Evolutionary conservation across 176 grass and related monocot genomes (phyloP), one percentile per base, ranked within the genome.

Genomic region (Otatea glauca): DNA sequence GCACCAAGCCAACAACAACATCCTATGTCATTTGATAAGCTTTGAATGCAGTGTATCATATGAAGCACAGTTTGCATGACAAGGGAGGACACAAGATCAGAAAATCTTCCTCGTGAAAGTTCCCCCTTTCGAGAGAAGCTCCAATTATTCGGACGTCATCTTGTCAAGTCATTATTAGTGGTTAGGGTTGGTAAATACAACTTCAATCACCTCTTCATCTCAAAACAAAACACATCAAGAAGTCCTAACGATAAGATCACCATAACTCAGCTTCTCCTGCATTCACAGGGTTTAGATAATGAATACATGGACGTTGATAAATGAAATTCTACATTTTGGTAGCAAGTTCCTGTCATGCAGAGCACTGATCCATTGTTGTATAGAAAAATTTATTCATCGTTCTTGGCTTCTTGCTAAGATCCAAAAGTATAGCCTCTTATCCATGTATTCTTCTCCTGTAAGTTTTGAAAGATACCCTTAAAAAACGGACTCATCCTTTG

Each of bases 261-360:
- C 12, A 15, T 61, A 61, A n/a, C 61, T 43, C 17, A 58, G 6
- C 17, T 72, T 72, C n/a, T 61, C 68, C 18, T 69, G 68, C 47
- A 37, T 25, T 56, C 58, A 44, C 8, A 78, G 64, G 7, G 61
- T 43, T 39, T 75, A 44, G 49, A 47, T 48, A 49, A 56, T 44
- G n/a, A 86, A 86, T 42, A 13, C 23, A 66, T 72, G 68, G 32
- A 80, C 20, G 54, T 21, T 65, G 35, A 41, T 34, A 21, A 20
- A 32, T 63, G 53, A 21, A 56, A 21, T 21, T 76, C 11, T 47
- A 45, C 11, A 43, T 49, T 81, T 74, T 62, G 82, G 45, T 80
- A 69, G 76, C 11, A 23, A 15, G 82, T 89, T 89, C 69, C 2
- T 74, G 49, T 74, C 59, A 79, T 79, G 45, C 50, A 60, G 16